A percentile compares a stretch with the other conserved stretches of the same genome.
These are phyloP conservation scores for Tolypocladium cylindrosporum DNA, from an alignment of 2,329 filamentous ascomycete species.

Conservation along the genomic window DNA sequence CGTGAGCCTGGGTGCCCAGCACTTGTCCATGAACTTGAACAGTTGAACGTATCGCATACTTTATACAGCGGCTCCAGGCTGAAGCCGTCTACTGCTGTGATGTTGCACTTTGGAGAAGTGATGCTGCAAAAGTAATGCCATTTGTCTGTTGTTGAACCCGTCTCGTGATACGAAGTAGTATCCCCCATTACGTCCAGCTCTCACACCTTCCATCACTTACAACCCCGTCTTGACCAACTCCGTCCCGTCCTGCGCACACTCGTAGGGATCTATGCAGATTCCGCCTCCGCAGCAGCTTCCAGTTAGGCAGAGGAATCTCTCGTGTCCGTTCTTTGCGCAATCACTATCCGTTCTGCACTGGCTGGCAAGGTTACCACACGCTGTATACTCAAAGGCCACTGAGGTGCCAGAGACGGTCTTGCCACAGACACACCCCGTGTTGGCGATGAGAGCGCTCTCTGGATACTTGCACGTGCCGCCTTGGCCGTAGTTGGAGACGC, in stretches of 20 bases:
- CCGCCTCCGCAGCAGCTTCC: conserved; percentile 25
- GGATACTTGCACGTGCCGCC: conserved; percentile 20
- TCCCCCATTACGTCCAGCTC: not conserved
- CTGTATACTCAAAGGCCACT: conserved; percentile 21
- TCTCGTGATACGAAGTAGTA: no score
- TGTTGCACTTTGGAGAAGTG: not conserved
- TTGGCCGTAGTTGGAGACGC: conserved; percentile 10
- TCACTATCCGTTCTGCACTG: conserved; percentile 14
- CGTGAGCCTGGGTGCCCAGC: no score
- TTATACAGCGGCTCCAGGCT: not conserved
- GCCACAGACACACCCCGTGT: conserved; percentile 24
- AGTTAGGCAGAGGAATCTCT: conserved; percentile 18
- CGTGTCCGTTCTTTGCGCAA: conserved; percentile 14
- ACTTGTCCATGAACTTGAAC: not conserved
- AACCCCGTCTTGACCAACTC: conserved; percentile 12
- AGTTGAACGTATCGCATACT: no score
- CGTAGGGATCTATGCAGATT: conserved; percentile 25
- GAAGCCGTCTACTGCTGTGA: no score
- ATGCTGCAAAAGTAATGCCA: not conserved
- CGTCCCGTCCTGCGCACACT: conserved; percentile 23
- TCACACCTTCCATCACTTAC: not conserved
- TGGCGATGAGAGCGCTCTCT: conserved; percentile 14
- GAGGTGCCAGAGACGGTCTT: conserved; percentile 12
- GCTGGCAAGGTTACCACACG: conserved; percentile 22
- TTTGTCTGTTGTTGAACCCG: not conserved